Conservation (phyloP, 1,284 basidiomycete genomes). For the Microbotryum saponariae region DNA sequence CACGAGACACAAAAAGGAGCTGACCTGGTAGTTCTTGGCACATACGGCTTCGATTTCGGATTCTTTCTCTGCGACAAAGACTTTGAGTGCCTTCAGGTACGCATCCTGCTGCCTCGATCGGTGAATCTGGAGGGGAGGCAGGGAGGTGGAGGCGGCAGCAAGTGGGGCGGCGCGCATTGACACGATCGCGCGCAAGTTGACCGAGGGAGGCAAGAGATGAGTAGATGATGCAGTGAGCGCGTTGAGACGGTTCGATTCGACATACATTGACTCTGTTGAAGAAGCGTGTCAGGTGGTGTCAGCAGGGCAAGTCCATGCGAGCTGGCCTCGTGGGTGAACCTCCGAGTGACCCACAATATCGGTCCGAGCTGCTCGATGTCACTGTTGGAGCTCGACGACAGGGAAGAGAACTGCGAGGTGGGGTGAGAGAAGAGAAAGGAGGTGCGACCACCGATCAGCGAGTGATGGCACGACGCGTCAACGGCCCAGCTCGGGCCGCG, state of each 20-base stretch:
- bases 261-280: neutral
- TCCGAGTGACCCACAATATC: conserved; percentile 49
- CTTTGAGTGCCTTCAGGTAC: conserved; percentile 77
- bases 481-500: conserved; percentile 43
- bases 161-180: too few species aligned
- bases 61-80: conserved; percentile 86
- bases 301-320: neutral
- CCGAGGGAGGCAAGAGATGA: too few species aligned
- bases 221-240: too few species aligned
- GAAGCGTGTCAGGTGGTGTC: neutral
- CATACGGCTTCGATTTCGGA: conserved; percentile 93
- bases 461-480: neutral
- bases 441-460: neutral
- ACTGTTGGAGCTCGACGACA: conserved; percentile 1
- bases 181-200: too few species aligned
- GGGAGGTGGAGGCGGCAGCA: conserved; percentile 34
- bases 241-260: too few species aligned
- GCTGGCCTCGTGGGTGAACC: conserved; percentile 38
- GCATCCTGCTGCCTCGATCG: conserved; percentile 80
- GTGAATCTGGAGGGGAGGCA: conserved; percentile 52
- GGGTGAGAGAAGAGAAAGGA: neutral
- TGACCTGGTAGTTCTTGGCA: conserved; percentile 78
- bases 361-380: conserved; percentile 83
- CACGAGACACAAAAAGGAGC: conserved; percentile 2
- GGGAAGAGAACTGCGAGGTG: neutral